Base-by-base conservation (phyloP, 2,329 filamentous ascomycete genomes). In the Aspergillus fumigatus region DNA sequence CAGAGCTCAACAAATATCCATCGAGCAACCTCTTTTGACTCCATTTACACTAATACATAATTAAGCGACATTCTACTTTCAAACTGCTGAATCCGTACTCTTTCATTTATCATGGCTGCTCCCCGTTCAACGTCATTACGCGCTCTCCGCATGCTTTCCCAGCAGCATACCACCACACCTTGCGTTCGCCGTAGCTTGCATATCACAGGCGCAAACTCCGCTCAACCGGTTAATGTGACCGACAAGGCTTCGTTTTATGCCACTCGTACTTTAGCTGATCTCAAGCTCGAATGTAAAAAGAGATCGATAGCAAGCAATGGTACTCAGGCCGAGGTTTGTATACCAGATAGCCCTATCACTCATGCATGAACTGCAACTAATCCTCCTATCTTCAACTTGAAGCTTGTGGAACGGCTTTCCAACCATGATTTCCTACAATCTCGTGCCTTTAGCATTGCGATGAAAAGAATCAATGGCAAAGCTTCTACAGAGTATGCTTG, bases 171-270 rank as follows among this genome's bases (percentile, higher is more conserved):
- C 8, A 64, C 70, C 48, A 63, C 66, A 25, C 68, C 75, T 25
- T 58, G 62, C 54, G 60, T 70, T 56, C 75, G 74, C 63, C 83
- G 84, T 62, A 70, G 72, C 55, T 78, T 86, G 51, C 81, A 83
- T 73, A 84, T 86, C 75, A 86, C 84, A 38, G 83, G 83, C 54
- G 80, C 80, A 41, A 77, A 83, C 27, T 83, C 82, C 51, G 84
- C 80, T 59, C 66, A 82, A 74, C 62, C 77, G 69, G 65, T 73
- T 77, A 72, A 76, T 71, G 65, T 79, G 65, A 68, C 77, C 32
- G 82, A 84, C 63, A 80, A 80, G 64, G 75, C 80, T 19, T 76
- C 77, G 45, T 67, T 78, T 55, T 81, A 82, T 57, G 73, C 79
- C 35, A 78, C 81, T 56, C 78, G 77, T 58, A 80, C 76, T 59